Conservation (phyloP, 305 asterid species). For the Fraxinus angustifolia region DNA sequence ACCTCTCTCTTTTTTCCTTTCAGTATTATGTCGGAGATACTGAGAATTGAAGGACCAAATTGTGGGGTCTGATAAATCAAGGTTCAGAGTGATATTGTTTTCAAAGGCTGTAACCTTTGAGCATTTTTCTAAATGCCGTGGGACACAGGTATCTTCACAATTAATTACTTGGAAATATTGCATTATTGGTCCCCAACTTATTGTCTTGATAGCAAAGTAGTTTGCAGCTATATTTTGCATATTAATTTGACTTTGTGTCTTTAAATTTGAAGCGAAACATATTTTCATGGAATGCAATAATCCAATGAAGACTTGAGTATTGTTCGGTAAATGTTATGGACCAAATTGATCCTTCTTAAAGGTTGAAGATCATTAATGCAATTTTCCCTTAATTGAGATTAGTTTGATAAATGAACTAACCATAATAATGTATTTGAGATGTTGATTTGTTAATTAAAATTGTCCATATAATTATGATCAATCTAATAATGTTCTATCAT, state of each 20-base stretch:
- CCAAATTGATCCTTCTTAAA: background rate
- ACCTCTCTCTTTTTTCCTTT: constrained; percentile 5
- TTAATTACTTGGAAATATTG: constrained; percentile 14
- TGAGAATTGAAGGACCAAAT: constrained; percentile 7
- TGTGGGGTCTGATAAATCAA: constrained; percentile 30
- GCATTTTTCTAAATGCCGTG: constrained; percentile 24
- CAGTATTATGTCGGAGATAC: background rate
- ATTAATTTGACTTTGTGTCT: background rate
- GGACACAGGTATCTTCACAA: constrained; percentile 30
- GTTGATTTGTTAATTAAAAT: constrained; percentile 21
- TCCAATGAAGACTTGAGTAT: background rate
- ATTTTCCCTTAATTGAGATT: background rate
- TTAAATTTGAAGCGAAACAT: background rate
- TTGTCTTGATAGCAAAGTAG: background rate
- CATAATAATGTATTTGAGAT: constrained; percentile 2
- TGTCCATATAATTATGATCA: background rate
- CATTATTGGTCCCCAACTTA: background rate
- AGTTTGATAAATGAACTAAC: background rate
- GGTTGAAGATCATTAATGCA: background rate
- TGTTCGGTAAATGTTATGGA: background rate
- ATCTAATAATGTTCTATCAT: background rate
- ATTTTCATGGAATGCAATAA: background rate
- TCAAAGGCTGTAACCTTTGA: background rate
- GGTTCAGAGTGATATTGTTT: constrained; percentile 13
- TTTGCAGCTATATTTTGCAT: background rate